phyloP scores from a whole-genome alignment of 2,329 filamentous ascomycete species.

The Waltergamsia citrina region DNA sequence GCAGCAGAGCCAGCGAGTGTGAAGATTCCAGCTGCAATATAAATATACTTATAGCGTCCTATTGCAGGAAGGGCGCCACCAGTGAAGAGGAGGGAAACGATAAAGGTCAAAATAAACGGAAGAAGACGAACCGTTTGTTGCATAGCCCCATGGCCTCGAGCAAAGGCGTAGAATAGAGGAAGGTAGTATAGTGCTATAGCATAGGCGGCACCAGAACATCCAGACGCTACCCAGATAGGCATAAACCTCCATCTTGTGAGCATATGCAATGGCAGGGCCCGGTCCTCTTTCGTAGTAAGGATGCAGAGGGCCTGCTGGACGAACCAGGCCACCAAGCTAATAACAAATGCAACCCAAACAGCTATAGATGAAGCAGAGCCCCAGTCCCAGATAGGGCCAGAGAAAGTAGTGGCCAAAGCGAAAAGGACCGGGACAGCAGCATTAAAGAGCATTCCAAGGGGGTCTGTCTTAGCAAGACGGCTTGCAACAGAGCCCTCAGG shows the following conservation, averaged over 20 bases:
- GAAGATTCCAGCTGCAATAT: constrained; percentile 15
- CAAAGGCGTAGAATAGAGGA: constrained; percentile 45
- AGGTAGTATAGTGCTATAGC: constrained; percentile 40
- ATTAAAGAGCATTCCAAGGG: constrained; percentile 18
- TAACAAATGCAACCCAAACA: constrained; percentile 35
- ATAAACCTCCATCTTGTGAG: constrained; percentile 24
- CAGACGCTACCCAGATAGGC: constrained; percentile 30
- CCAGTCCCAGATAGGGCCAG: constrained; percentile 40
- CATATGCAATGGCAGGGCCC: constrained; percentile 34
- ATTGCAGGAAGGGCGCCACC: constrained; percentile 25
- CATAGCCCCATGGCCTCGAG: constrained; percentile 27
- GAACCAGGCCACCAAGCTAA: constrained; percentile 31
- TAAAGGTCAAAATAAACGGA: constrained; percentile 29
- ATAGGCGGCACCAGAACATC: constrained; percentile 22
- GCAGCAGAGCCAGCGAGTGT: constrained; percentile 14
- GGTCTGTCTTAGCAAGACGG: constrained; percentile 17
- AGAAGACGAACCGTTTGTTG: constrained; percentile 30
- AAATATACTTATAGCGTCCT: constrained; percentile 25
- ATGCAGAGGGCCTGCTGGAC: constrained; percentile 35
- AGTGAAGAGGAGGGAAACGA: constrained; percentile 21
- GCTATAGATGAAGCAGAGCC: constrained; percentile 30
- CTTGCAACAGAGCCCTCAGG: constrained; percentile 9
- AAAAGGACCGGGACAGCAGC: constrained; percentile 23
- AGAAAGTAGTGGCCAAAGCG: constrained; percentile 38
- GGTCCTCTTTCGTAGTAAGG: constrained; percentile 28